Percentiles rank a stretch among this genome's conserved stretches.
Conservation (phyloP, 768 basidiomycete species). For the Mrakia gelida region DNA sequence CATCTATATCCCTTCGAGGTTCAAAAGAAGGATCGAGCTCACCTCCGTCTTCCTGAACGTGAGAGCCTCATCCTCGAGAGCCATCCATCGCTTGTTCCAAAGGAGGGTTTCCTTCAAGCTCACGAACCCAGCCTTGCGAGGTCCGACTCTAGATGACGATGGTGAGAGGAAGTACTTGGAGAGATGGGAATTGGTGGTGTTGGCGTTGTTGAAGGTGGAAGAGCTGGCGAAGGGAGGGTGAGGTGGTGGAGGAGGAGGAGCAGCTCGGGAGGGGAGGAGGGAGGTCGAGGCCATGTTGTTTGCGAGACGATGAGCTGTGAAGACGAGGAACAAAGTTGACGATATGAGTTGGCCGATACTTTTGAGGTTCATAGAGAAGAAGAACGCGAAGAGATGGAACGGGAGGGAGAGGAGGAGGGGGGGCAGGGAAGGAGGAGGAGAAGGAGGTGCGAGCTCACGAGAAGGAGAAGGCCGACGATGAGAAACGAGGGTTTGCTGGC, state of each 20-base stretch:
- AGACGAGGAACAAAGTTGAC: neutral
- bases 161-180: neutral
- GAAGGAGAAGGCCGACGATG: neutral
- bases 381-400: neutral
- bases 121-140: slow-evolving; percentile 55
- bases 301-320: too few species aligned
- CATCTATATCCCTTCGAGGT: too few species aligned
- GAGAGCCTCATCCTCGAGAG: slow-evolving; percentile 73
- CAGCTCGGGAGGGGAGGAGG: slow-evolving; percentile 27
- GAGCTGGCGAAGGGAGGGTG: neutral
- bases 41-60: slow-evolving; percentile 93
- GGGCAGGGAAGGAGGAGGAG: too few species aligned
- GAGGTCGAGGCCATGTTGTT: neutral
- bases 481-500: too few species aligned
- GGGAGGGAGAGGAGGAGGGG: neutral
- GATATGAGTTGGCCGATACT: too few species aligned
- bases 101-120: slow-evolving; percentile 90
- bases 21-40: slow-evolving; percentile 42
- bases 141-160: neutral
- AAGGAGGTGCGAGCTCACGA: neutral
- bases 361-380: too few species aligned
- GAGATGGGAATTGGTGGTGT: neutral
- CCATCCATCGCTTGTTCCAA: slow-evolving; percentile 85
- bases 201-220: neutral
- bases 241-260: slow-evolving; percentile 18